Base-by-base conservation (phyloP, 192 early-diverging fungal species). In the Gigaspora rosea region DNA sequence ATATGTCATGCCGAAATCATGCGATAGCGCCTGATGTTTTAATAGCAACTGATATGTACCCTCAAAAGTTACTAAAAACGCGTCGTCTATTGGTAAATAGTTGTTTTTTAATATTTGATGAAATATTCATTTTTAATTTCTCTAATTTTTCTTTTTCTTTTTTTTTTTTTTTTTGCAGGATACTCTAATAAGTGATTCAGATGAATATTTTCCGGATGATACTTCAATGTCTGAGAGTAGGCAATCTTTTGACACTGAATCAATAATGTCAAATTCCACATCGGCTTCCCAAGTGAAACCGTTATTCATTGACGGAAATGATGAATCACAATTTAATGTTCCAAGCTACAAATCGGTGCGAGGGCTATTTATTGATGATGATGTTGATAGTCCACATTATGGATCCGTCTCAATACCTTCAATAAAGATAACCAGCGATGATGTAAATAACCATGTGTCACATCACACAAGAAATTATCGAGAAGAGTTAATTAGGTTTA, bases 41-140 rank as follows among this genome's bases (percentile, higher is more conserved):
- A 13, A 58, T 84, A 4, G 78, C 64, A 6, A 80, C 83, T 8
- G 83, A 81, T 66, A 75, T 84, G 49, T 84, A 81, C 72, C 80
- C 83, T 9, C 83, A 84, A 61, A 75, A 80, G n/a, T 58, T 84
- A 73, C 74, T 81, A 62, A 81, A 78, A 57, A 79, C 69, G 27
- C 78, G 78, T 4, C 56, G 78, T 2, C 52, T 83, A 6, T 65
- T 84, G 83, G 82, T 83, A 75, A 35, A 49, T 59, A 32, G 8
- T 41, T 73, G 16, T 47, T 2, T 15, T 8, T 10, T 36, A 11
- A 16, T 54, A 2, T 54, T 54, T 12, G 16, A 15, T 54, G 11
- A 54, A 16, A 16, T 12, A 54, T 54, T 12, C 52, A 54, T 54
- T 54, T 12, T 12, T 54, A 16, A 54, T 11, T 54, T 5, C 4